Conservation (phyloP, 2,329 filamentous ascomycete species). For the Coniella vitis region DNA sequence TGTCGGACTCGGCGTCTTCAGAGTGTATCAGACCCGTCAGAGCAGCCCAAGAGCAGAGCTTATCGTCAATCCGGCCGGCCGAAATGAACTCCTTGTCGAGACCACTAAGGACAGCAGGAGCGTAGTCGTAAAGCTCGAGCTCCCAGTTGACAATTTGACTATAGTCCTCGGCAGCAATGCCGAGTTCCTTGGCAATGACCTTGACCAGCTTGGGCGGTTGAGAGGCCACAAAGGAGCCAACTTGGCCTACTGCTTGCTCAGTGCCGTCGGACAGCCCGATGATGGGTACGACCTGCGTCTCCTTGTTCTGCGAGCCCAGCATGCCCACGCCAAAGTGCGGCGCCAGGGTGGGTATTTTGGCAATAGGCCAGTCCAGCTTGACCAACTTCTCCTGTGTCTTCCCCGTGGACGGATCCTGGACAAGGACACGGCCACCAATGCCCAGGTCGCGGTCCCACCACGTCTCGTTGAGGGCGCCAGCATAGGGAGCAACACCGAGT, state of each 20-base stretch:
- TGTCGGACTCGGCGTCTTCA: slow-evolving; percentile 46
- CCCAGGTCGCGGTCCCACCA: slow-evolving; percentile 97
- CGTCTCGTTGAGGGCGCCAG: slow-evolving; percentile 76
- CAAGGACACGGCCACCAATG: slow-evolving; percentile 81
- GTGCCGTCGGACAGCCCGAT: slow-evolving; percentile 67
- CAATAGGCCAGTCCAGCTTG: slow-evolving; percentile 90
- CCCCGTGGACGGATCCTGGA: slow-evolving; percentile 63
- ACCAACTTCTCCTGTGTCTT: slow-evolving; percentile 79
- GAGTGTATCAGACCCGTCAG: slow-evolving; percentile 74
- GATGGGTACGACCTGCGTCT: slow-evolving; percentile 92
- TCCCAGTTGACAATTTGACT: slow-evolving; percentile 89
- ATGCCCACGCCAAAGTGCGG: slow-evolving; percentile 84
- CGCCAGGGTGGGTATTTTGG: slow-evolving; percentile 82
- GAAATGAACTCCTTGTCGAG: slow-evolving; percentile 92
- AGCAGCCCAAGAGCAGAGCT: slow-evolving; percentile 91
- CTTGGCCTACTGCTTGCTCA: slow-evolving; percentile 47
- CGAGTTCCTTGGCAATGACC: slow-evolving; percentile 73
- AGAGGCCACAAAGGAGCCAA: slow-evolving; percentile 68
- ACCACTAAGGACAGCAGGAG: slow-evolving; percentile 77
- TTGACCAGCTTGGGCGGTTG: slow-evolving; percentile 82
- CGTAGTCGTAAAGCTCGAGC: slow-evolving; percentile 85
- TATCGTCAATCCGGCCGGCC: slow-evolving; percentile 92
- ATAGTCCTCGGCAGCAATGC: slow-evolving; percentile 54
- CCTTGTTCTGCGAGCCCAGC: slow-evolving; percentile 64
- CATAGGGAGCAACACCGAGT: slow-evolving; percentile 88